Evolutionary conservation across 2,329 filamentous ascomycete genomes (phyloP).

Genomic region (Pseudogymnoascus sp.): DNA sequence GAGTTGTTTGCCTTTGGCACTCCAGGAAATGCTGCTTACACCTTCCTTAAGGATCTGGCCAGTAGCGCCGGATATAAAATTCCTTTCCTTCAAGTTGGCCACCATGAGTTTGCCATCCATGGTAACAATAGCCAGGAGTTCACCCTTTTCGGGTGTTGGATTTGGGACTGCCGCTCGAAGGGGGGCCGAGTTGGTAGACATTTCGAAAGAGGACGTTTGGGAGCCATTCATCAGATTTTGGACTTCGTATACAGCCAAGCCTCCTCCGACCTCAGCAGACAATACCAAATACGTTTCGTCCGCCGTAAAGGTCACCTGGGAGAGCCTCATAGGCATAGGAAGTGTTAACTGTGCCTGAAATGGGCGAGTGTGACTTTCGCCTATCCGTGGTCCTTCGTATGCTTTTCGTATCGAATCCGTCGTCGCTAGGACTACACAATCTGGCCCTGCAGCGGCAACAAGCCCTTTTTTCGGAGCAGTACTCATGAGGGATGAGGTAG

Average conservation of each 20-base stretch:
- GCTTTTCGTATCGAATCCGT: conserved; percentile 73
- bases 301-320: conserved; percentile 85
- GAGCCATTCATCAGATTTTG: conserved; percentile 58
- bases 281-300: conserved; percentile 80
- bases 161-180: conserved; percentile 74
- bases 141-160: conserved; percentile 63
- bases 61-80: conserved; percentile 49
- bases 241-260: conserved; percentile 76
- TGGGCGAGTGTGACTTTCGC: conserved; percentile 56
- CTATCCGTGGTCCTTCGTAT: conserved; percentile 54
- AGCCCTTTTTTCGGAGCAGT: conserved; percentile 75
- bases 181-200: conserved; percentile 67
- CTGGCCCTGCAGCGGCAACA: conserved; percentile 79
- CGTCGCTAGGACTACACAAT: conserved; percentile 66
- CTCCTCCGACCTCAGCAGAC: conserved; percentile 72
- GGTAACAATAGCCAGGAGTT: conserved; percentile 75
- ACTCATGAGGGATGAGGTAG: conserved; percentile 75
- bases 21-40: conserved; percentile 86
- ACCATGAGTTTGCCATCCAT: conserved; percentile 74
- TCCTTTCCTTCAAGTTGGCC: conserved; percentile 66
- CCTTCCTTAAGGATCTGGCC: conserved; percentile 63
- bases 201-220: conserved; percentile 63
- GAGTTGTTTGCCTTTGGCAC: conserved; percentile 84
- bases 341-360: conserved; percentile 71
- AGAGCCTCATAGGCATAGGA: conserved; percentile 66